These are phyloP conservation scores for Ilyonectria sp. DNA, from an alignment of 2,329 filamentous ascomycete species.

Conservation along the genomic window DNA sequence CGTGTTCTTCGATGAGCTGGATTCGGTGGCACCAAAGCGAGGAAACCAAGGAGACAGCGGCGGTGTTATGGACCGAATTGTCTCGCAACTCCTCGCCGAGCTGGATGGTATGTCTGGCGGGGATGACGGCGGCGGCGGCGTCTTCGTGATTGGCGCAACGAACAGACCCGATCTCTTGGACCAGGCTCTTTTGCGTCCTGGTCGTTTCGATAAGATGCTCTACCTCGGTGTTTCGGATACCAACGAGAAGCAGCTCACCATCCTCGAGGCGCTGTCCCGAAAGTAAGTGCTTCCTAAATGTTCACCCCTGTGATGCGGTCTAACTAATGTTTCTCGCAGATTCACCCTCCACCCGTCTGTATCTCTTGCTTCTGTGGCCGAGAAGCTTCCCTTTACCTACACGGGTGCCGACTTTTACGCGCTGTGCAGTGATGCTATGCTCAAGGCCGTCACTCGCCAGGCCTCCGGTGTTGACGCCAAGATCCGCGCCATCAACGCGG, in stretches of 20 bases:
- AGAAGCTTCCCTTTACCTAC: constrained; percentile 91
- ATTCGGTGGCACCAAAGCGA: constrained; percentile 94
- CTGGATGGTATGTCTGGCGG: constrained; percentile 98
- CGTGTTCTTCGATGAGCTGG: constrained; percentile 94
- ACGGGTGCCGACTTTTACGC: constrained; percentile 98
- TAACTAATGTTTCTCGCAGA: constrained; percentile 60
- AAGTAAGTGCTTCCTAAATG: constrained; percentile 74
- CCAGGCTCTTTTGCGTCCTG: constrained; percentile 88
- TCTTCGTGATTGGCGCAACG: constrained; percentile 97
- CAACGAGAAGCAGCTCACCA: constrained; percentile 95
- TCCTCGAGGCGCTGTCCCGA: constrained; percentile 92
- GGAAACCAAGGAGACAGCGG: constrained; percentile 98
- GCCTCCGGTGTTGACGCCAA: constrained; percentile 87
- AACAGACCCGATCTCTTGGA: constrained; percentile 95
- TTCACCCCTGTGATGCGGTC: constrained; percentile 6
- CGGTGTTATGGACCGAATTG: constrained; percentile 98
- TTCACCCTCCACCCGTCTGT: constrained; percentile 88
- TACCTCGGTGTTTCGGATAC: constrained; percentile 97
- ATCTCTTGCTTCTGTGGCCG: constrained; percentile 81
- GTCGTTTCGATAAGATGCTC: constrained; percentile 98
- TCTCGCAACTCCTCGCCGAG: constrained; percentile 94
- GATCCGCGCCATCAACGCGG: constrained; percentile 78
- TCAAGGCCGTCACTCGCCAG: constrained; percentile 96
- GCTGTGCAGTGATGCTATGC: constrained; percentile 97
- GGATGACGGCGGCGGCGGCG: constrained; percentile 86